phyloP scores from a whole-genome alignment of 306 rosid genomes.

The Cucumis hystrix region DNA sequence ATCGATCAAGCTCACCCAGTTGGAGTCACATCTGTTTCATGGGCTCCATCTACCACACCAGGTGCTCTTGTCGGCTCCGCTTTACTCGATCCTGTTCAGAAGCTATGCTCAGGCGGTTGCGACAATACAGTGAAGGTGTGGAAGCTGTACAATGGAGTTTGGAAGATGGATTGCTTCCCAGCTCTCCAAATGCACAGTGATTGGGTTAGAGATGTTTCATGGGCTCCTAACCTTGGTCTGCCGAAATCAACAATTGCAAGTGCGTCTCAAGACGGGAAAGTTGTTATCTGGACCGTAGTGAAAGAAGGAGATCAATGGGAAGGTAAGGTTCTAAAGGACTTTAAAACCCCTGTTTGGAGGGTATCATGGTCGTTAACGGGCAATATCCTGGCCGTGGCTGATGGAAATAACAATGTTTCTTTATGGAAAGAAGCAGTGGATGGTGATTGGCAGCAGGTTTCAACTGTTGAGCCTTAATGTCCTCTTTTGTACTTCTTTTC shows the following conservation, averaged over 20 bases:
- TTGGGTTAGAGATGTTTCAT: constrained; percentile 83
- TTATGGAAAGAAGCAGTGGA: constrained; percentile 86
- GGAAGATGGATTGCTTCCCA: constrained; percentile 88
- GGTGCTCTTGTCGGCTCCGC: constrained; percentile 67
- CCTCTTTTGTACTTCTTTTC: constrained; percentile 5
- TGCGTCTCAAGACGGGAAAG: constrained; percentile 72
- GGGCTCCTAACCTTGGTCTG: constrained; percentile 87
- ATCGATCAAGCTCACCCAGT: constrained; percentile 76
- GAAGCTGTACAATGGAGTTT: constrained; percentile 48
- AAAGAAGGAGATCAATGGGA: constrained; percentile 82
- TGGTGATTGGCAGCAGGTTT: constrained; percentile 82
- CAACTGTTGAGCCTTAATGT: constrained; percentile 52
- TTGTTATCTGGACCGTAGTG: constrained; percentile 61
- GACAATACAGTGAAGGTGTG: constrained; percentile 74
- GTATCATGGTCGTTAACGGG: constrained; percentile 86
- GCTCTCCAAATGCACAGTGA: constrained; percentile 75
- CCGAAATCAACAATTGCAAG: constrained; percentile 78
- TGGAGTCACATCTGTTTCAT: constrained; percentile 90
- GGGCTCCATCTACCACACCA: constrained; percentile 77
- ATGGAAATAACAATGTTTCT: constrained; percentile 63
- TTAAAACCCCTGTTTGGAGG: constrained; percentile 69
- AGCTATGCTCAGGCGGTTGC: constrained; percentile 83
- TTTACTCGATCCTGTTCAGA: constrained; percentile 72
- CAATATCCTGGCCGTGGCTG: constrained; percentile 76
- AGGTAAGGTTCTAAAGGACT: constrained; percentile 60